phyloP scores from a whole-genome alignment of 495 filamentous ascomycete species.

The Aspergillus incahuasiensis region DNA sequence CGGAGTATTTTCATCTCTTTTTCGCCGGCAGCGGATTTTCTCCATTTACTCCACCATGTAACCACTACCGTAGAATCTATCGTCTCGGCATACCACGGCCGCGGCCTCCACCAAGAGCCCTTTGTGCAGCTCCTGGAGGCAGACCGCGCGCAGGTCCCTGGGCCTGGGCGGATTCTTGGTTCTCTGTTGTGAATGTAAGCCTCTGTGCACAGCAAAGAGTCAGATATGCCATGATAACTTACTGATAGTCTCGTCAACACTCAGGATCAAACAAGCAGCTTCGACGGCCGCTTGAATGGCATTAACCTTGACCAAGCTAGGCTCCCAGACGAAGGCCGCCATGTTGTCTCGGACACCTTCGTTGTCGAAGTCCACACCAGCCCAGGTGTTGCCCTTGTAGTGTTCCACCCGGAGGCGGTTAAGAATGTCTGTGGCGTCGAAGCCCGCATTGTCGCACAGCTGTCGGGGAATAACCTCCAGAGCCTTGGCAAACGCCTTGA shows the following conservation, averaged over 20 bases:
- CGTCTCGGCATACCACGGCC: slow-evolving; percentile 81
- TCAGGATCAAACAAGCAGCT: slow-evolving; percentile 89
- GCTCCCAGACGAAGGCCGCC: slow-evolving; percentile 94
- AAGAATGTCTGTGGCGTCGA: slow-evolving; percentile 95
- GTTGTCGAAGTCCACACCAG: slow-evolving; percentile 89
- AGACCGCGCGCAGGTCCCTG: slow-evolving; percentile 73
- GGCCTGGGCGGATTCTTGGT: slow-evolving; percentile 81
- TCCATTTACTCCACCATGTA: slow-evolving; percentile 1
- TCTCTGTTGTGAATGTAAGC: slow-evolving; percentile 44
- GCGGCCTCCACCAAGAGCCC: slow-evolving; percentile 74
- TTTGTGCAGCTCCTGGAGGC: slow-evolving; percentile 88
- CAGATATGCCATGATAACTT: slow-evolving; percentile 23
- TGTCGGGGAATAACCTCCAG: slow-evolving; percentile 95
- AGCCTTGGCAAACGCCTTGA: slow-evolving; percentile 96
- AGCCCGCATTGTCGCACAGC: slow-evolving; percentile 96
- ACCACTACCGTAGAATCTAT: slow-evolving; percentile 20
- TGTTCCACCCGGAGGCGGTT: slow-evolving; percentile 94
- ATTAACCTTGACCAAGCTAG: slow-evolving; percentile 92
- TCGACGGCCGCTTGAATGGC: slow-evolving; percentile 94
- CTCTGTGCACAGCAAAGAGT: neutral
- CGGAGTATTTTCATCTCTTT: slow-evolving; percentile 17
- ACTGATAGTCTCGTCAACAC: slow-evolving; percentile 96
- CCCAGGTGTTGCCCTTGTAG: slow-evolving; percentile 84
- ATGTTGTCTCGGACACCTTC: slow-evolving; percentile 93
- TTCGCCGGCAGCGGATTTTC: neutral